Evolutionary conservation across 805 yeast species (phyloP).

Genomic region (Schwanniomyces pseudopolymorphus): DNA sequence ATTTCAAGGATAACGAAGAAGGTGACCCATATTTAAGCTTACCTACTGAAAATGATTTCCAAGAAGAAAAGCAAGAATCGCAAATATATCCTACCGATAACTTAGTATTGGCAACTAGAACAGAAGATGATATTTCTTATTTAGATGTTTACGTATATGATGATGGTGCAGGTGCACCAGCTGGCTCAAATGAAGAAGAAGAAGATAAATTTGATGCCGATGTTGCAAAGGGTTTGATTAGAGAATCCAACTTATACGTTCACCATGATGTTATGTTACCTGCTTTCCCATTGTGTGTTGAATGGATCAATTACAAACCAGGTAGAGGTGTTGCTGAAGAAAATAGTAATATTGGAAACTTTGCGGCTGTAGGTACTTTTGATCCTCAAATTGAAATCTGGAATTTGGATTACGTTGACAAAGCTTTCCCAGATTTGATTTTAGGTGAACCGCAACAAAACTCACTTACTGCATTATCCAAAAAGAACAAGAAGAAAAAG

Average conservation of each 20-base stretch:
- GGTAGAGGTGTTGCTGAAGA: conserved; percentile 39
- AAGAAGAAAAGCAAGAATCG: conserved; percentile 79
- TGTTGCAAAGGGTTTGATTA: conserved; percentile 66
- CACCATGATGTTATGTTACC: conserved; percentile 98
- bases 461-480: conserved; percentile 36
- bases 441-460: conserved; percentile 70
- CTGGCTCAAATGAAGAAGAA: conserved; percentile 63
- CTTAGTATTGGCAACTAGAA: conserved; percentile 84
- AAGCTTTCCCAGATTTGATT: conserved; percentile 91
- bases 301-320: conserved; percentile 85
- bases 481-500: conserved; percentile 51
- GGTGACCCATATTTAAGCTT: conserved; percentile 63
- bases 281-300: conserved; percentile 93
- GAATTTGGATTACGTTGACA: conserved; percentile 91
- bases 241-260: conserved; percentile 79
- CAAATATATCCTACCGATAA: conserved; percentile 91
- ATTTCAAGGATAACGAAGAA: conserved; percentile 46
- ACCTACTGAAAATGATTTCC: conserved; percentile 60
- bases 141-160: conserved; percentile 93
- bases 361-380: conserved; percentile 95
- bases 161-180: conserved; percentile 85
- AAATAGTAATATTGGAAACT: conserved; percentile 65
- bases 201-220: conserved; percentile 69
- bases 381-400: conserved; percentile 97
- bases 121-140: conserved; percentile 92